Base-by-base conservation (phyloP, 2,329 filamentous ascomycete genomes). In the Metarhizium humberi region DNA sequence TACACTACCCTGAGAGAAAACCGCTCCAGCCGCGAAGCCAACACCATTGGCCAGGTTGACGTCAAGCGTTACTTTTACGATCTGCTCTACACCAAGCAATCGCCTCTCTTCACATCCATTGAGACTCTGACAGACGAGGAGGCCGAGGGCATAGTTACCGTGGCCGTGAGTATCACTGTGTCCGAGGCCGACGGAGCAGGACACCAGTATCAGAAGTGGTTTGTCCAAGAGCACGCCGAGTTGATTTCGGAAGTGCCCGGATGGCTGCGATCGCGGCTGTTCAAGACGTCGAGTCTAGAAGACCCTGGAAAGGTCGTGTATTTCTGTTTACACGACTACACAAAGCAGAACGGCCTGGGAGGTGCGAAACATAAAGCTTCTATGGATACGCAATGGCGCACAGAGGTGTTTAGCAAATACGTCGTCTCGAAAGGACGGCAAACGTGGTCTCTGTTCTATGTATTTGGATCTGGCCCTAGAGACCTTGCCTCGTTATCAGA, bases 201-300 rank as follows among this genome's bases (percentile, higher is more conserved):
- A 30, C 75, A 78, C 25, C 78, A 80, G 48, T 76, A 85, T 54
- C 71, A 77, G 55, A 82, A 78, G 65, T 95, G 88, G 88, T 87
- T 88, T 65, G 72, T 79, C 34, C 82, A 91, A 58, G 88, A 94
- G 67, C 88, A 94, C 67, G 77, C 86, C 20, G 76, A 78, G 3
- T 79, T 91, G 78, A 67, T 95, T 56, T 75, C 85, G 58, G 86
- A 86, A 64, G 79, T 92, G 0, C 86, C 88, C 0, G 90, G 90
- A 4, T 95, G 90, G 88, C 72, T 88, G 57, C 82, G 90, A 42
- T 86, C 86, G 16, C 78, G 90, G 43, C 73, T 86, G 46, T 91
- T 86, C 69, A 78, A 81, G 56, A 87, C 86, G 3, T 85, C 85
- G 0, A 75, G 76, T 36, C 74, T 90, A 2, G 83, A 86, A 55